Base-by-base conservation (phyloP, 257 asterid species). In the Cruciata laevipes region DNA sequence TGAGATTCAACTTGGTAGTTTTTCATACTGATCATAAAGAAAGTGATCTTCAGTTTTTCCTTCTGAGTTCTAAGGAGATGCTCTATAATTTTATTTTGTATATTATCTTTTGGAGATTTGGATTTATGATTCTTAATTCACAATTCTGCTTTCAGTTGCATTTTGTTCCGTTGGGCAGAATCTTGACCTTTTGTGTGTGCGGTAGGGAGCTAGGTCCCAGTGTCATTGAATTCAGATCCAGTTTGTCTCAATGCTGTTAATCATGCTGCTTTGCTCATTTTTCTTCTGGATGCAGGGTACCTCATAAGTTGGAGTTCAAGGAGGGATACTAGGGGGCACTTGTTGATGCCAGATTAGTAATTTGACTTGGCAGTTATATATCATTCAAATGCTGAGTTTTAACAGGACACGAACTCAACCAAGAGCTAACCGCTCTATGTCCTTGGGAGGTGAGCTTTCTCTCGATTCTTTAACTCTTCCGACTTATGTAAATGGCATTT, bases 351-450 rank as follows among this genome's bases (percentile, higher is more conserved):
- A 31, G 23, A n/a, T 67, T n/a, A 21, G 23, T 30, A 23, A 32
- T 51, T 32, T 12, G 8, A 24, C 71, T 52, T 33, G 21, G 51
- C 52, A 67, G 20, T 53, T 35, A n/a, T 14, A 52, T 30, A 51
- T 32, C 40, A 12, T 21, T 66, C 70, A 47, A 66, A 74, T 73
- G 78, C 63, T 73, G 70, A 72, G 68, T 66, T 33, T 77, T 69
- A 62, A 59, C 76, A 66, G 76, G 78, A 33, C 74, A 58, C 74
- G 76, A 63, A 59, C 75, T 73, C 81, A 77, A 56, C 62, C 73
- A 31, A 73, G 81, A 70, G 44, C 78, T 60, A 65, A 44, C 64
- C 74, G 82, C 66, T 70, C 82, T 70, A 47, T 67, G 71, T 70
- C 82, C 68, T 72, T 75, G 60, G 76, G 76, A 72, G 76, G 76